Conservation (phyloP, 2,329 filamentous ascomycete genomes). For the Teratosphaeria nubilosa region DNA sequence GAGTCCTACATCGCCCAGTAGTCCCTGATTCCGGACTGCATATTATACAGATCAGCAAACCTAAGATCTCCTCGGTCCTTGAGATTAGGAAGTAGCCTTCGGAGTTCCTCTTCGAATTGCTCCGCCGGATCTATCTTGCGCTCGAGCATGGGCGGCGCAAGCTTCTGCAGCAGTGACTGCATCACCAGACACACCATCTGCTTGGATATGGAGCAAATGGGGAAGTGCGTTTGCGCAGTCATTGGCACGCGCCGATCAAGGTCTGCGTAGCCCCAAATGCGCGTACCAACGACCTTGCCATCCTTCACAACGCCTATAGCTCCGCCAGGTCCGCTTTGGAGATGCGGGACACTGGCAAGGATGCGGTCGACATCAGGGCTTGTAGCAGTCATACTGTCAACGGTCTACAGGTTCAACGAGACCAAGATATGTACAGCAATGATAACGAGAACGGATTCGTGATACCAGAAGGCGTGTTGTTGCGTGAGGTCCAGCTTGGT, state of each 20-base stretch:
- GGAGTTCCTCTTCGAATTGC: slow-evolving; percentile 17
- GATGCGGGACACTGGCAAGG: slow-evolving; percentile 5
- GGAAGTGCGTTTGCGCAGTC: slow-evolving; percentile 28
- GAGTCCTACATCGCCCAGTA: slow-evolving; percentile 32
- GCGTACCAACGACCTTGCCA: slow-evolving; percentile 31
- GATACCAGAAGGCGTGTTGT: too few species aligned
- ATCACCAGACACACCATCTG: slow-evolving; percentile 24
- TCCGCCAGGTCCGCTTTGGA: slow-evolving; percentile 32
- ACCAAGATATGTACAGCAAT: not conserved
- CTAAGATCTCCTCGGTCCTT: slow-evolving; percentile 20
- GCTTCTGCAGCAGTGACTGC: slow-evolving; percentile 25
- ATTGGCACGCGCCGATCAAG: slow-evolving; percentile 30
- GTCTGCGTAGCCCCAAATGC: slow-evolving; percentile 36
- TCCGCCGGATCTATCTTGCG: slow-evolving; percentile 5
- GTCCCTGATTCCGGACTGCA: slow-evolving; percentile 36
- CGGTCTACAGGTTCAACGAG: not conserved
- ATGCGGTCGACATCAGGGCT: slow-evolving; percentile 3
- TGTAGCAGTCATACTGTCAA: not conserved
- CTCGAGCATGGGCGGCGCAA: slow-evolving; percentile 19
- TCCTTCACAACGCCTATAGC: slow-evolving; percentile 33
- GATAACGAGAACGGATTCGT: too few species aligned
- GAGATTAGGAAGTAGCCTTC: slow-evolving; percentile 24
- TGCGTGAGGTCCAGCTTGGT: too few species aligned
- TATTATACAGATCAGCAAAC: slow-evolving; percentile 30
- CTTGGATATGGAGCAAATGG: slow-evolving; percentile 41